These are phyloP conservation scores for Chaetothyriales sp. DNA, from an alignment of 2,329 filamentous ascomycete genomes.

Conservation along the genomic window DNA sequence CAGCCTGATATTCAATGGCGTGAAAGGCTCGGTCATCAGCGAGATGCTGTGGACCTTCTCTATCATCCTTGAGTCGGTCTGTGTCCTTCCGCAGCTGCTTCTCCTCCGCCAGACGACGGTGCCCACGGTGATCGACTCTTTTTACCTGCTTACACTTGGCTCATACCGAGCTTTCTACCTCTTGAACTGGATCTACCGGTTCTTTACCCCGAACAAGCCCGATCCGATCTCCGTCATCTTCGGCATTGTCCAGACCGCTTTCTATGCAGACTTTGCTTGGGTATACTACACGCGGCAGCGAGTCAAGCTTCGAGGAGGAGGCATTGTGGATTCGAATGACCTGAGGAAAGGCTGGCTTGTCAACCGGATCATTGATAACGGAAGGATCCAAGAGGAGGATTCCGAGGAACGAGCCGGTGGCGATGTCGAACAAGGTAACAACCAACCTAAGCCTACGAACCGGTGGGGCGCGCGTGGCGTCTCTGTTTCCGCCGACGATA, in stretches of 20 bases:
- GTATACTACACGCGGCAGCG: constrained; percentile 88
- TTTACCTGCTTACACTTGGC: constrained; percentile 76
- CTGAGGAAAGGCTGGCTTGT: constrained; percentile 73
- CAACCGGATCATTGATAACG: constrained; percentile 47
- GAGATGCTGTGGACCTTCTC: constrained; percentile 79
- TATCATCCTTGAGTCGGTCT: constrained; percentile 79
- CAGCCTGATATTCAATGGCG: constrained; percentile 51
- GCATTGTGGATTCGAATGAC: constrained; percentile 81
- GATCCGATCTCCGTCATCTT: constrained; percentile 69
- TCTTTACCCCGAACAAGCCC: constrained; percentile 27
- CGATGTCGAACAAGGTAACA: constrained; percentile 16
- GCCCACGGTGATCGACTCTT: constrained; percentile 92
- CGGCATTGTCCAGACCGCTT: constrained; percentile 71
- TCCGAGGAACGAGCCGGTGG: constrained; percentile 18
- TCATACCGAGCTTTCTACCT: constrained; percentile 82
- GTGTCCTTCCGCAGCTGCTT: constrained; percentile 77
- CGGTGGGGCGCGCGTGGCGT: constrained; percentile 45
- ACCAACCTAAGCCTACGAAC: constrained; percentile 19
- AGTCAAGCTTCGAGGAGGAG: constrained; percentile 79
- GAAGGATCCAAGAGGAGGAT: constrained; percentile 19
- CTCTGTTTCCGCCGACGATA: constrained; percentile 45
- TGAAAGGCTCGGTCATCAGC: constrained; percentile 21
- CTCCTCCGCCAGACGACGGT: constrained; percentile 88
- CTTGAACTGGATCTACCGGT: constrained; percentile 71
- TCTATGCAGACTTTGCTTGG: constrained; percentile 92